These are phyloP conservation scores for Moricandia arvensis DNA, from an alignment of 345 rosid genomes.

Conservation along the genomic window DNA sequence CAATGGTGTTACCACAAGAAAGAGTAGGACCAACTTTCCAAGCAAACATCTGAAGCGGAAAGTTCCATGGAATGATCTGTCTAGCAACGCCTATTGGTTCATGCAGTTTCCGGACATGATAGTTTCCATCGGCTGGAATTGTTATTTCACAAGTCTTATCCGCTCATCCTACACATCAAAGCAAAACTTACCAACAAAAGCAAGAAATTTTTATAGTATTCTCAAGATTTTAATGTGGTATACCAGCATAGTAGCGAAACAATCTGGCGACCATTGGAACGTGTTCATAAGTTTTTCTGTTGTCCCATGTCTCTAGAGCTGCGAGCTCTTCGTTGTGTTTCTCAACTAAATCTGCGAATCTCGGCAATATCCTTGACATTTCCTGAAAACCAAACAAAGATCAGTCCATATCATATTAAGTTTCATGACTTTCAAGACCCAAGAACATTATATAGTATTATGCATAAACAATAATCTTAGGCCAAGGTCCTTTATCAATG, in stretches of 20 bases:
- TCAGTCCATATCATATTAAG: too few relatives aligned
- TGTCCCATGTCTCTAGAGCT: too few relatives aligned
- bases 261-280: conserved; percentile 61
- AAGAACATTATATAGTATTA: too few relatives aligned
- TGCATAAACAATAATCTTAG: too few relatives aligned
- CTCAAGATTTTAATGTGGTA: neutral
- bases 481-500: too few relatives aligned
- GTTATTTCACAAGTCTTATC: too few relatives aligned
- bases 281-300: too few relatives aligned
- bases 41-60: conserved; percentile 57
- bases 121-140: conserved; percentile 56
- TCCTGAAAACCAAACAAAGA: too few relatives aligned
- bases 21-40: conserved; percentile 68
- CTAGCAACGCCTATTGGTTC: conserved; percentile 65
- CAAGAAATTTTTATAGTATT: neutral
- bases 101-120: conserved; percentile 58
- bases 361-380: too few relatives aligned
- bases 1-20: conserved; percentile 59
- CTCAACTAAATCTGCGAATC: too few relatives aligned
- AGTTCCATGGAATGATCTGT: conserved; percentile 68
- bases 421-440: too few relatives aligned
- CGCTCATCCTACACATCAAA: conserved; percentile 50
- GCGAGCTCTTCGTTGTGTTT: too few relatives aligned
- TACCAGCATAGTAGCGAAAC: conserved; percentile 85
- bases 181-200: neutral